Evolutionary conservation across 2,329 filamentous ascomycete genomes (phyloP), one percentile per base, ranked within the genome.

Genomic region (Madurella mycetomatis): DNA sequence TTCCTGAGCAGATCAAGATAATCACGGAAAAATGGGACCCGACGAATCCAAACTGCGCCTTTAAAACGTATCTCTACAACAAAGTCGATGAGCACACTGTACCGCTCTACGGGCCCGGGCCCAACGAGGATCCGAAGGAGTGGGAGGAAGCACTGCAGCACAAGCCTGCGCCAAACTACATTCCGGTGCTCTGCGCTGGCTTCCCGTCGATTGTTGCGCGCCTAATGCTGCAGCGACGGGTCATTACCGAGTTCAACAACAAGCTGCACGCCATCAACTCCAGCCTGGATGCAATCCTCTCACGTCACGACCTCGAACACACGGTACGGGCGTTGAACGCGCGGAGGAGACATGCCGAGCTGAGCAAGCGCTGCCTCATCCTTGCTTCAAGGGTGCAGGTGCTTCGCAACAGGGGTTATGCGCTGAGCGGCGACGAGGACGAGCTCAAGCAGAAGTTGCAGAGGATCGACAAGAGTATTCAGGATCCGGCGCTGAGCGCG

Each of bases 11-110:
- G 69, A 88, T 92, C 69, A 76, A 79, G 57, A 76, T 84, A 25
- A 78, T 94, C 41, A 75, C 83, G 49, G 76, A 83, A 56, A 91
- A 92, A 72, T 94, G 89, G 89, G 79, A 88, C 57, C 84, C 87
- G 1, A 71, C 77, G 25, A 81, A 78, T 67, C 78, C 83, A 18
- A 83, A 83, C 66, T 91, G 87, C 64, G 82, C 81, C 30, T 90
- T 94, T 74, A 87, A 90, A 69, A 78, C 88, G 66, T 92, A 92
- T 75, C 90, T 94, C 69, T 95, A 94, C 78, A 94, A 94, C 73
- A 84, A 88, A 61, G 88, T 92, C 59, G 85, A 87, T 59, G 83
- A 87, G 64, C 81, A 83, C 49, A 80, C 81, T 66, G 85, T 87
- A n/a, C 87, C 87, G 11, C 91, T 87, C 69, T 92, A 88, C 70